These are phyloP conservation scores for Acer campestre DNA, from an alignment of 345 rosid species.

Conservation along the genomic window DNA sequence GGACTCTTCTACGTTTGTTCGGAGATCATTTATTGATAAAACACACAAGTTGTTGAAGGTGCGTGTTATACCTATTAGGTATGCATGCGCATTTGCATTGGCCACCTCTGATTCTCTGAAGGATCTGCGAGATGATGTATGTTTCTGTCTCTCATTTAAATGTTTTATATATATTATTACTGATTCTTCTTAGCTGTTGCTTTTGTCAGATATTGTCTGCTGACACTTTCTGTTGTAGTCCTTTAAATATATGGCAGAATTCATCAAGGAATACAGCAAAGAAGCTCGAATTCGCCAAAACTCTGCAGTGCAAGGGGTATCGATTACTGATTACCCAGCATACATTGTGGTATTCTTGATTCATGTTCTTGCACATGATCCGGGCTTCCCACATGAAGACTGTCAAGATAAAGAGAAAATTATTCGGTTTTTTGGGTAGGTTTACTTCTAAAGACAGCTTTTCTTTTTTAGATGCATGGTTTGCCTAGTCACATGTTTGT, in stretches of 20 bases:
- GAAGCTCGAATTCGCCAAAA: slow-evolving; percentile 51
- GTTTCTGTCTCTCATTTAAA: slow-evolving; percentile 27
- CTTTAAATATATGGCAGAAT: slow-evolving; percentile 64
- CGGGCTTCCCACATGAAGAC: slow-evolving; percentile 64
- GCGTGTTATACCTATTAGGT: slow-evolving; percentile 67
- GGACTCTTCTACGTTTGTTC: slow-evolving; percentile 60
- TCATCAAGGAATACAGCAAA: slow-evolving; percentile 56
- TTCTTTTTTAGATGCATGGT: background rate
- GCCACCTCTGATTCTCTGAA: slow-evolving; percentile 48
- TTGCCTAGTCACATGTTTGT: slow-evolving; percentile 11
- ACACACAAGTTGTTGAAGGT: slow-evolving; percentile 61
- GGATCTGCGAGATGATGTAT: slow-evolving; percentile 71
- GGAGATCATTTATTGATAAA: slow-evolving; percentile 66
- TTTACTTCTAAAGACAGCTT: slow-evolving; percentile 10
- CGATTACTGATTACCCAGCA: slow-evolving; percentile 65
- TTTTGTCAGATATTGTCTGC: slow-evolving; percentile 24
- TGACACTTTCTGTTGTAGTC: slow-evolving; percentile 47
- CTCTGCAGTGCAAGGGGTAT: slow-evolving; percentile 45
- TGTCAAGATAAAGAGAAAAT: slow-evolving; percentile 65
- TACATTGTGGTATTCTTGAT: slow-evolving; percentile 75
- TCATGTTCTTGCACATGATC: slow-evolving; percentile 82
- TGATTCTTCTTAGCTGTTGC: background rate
- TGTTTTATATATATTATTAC: background rate
- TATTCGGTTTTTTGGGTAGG: slow-evolving; percentile 71
- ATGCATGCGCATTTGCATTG: slow-evolving; percentile 83